Base-by-base conservation (phyloP, 2,329 filamentous ascomycete genomes). In the Penicillium thymicola region DNA sequence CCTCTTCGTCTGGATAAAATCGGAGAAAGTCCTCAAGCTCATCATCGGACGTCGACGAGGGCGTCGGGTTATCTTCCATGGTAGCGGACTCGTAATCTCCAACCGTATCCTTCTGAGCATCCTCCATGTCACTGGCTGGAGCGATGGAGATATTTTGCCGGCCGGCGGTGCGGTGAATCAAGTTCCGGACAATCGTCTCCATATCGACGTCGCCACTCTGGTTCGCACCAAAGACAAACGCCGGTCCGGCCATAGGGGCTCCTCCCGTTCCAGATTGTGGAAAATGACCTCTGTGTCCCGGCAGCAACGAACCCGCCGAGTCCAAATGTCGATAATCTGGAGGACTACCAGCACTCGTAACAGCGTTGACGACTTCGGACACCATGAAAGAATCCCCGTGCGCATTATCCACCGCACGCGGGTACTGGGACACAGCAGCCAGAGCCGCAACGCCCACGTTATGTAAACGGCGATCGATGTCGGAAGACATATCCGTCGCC, bases 21-120 rank as follows among this genome's bases (percentile, higher is more conserved):
- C 62, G 67, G 23, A 68, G 59, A n/a, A 69, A 66, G 38, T 74
- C 69, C 41, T 72, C 68, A 7, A 67, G 57, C 18, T 73, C 70
- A 27, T 69, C 64, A 30, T 70, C 68, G 9, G 57, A 49, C 8
- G 53, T 51, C 0, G 60, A 58, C 1, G 60, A 54, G 2, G 59
- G 57, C 9, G 65, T 63, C 1, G 62, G 51, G 8, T 47, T 41
- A 16, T 48, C 41, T n/a, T 63, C 59, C 23, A 54, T 54, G 5
- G 64, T 61, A 2, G 46, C 43, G 2, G 64, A 58, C 25, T 72
- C 66, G 47, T 66, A 68, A 37, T 68, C 64, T 62, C 65, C 61
- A 21, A 66, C 54, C 51, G 68, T 55, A 21, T 67, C 65, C 11
- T 59, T 59, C 13, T 52, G 56, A n/a, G 25, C 42, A 8, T 51